These are phyloP conservation scores for Prototheca cutis DNA, from an alignment of 163 green algal genomes.

Conservation along the genomic window DNA sequence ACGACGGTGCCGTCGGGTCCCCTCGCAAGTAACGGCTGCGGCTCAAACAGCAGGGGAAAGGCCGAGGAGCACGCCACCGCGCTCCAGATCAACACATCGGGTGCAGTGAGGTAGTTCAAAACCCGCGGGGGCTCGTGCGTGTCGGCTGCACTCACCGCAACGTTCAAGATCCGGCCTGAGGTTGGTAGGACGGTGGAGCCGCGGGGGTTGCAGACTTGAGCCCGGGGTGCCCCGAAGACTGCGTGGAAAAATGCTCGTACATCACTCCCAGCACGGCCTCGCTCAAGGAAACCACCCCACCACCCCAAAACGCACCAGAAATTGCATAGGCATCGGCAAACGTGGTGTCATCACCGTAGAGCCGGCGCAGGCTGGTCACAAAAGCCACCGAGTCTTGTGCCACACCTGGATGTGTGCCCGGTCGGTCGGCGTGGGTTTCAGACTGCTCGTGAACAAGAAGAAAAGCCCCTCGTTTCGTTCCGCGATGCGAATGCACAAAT, in stretches of 20 bases:
- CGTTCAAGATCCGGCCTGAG: slow-evolving; percentile 83
- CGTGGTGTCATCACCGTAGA: slow-evolving; percentile 66
- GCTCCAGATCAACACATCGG: slow-evolving; percentile 82
- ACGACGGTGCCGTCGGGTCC: slow-evolving; percentile 57
- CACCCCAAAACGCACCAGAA: no score
- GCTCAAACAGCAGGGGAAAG: slow-evolving; percentile 89
- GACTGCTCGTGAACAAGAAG: slow-evolving; percentile 2
- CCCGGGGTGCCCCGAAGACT: no score
- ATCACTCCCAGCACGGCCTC: no score
- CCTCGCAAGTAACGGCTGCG: slow-evolving; percentile 73
- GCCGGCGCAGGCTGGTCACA: slow-evolving; percentile 55
- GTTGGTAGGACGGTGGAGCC: no score
- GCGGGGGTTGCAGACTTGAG: no score
- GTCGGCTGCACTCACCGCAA: slow-evolving; percentile 75
- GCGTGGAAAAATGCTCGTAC: no score
- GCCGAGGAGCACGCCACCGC: slow-evolving; percentile 86
- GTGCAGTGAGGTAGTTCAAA: slow-evolving; percentile 93
- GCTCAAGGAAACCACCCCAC: no score
- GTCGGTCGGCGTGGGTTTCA: background rate
- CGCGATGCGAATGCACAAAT: no score
- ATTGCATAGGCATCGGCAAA: slow-evolving; percentile 73
- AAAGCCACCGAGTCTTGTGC: slow-evolving; percentile 39
- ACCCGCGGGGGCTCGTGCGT: slow-evolving; percentile 86
- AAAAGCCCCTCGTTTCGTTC: no score
- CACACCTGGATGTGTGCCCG: slow-evolving; percentile 1